phyloP scores from a whole-genome alignment of 768 basidiomycete species.

The Candolleomyces eurysporus region DNA sequence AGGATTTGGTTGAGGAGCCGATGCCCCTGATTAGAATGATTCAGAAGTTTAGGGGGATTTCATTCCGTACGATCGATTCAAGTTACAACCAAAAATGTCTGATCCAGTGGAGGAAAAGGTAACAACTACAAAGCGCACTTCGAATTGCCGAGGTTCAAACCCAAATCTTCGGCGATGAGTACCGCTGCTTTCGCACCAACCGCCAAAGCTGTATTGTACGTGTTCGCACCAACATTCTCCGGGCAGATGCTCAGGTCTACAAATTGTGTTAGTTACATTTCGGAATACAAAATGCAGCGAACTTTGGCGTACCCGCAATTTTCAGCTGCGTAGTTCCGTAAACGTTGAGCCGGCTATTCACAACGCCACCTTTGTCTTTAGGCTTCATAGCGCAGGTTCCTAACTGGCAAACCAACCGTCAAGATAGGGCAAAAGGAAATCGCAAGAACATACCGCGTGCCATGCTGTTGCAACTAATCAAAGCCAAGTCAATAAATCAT shows the following conservation, averaged over 20 bases:
- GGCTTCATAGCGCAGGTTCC: slow-evolving; percentile 73
- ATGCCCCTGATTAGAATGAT: too few relatives aligned
- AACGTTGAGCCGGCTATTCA: slow-evolving; percentile 60
- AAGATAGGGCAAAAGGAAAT: not conserved
- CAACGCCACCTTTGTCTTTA: slow-evolving; percentile 54
- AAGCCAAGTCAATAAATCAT: not conserved
- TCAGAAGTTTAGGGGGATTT: too few relatives aligned
- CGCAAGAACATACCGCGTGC: slow-evolving; percentile 37
- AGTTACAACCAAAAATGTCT: too few relatives aligned
- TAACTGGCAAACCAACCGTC: slow-evolving; percentile 30
- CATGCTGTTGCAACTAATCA: slow-evolving; percentile 38
- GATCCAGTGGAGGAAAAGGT: too few relatives aligned
- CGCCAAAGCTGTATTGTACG: slow-evolving; percentile 39
- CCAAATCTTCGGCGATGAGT: slow-evolving; percentile 55
- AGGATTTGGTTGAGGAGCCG: too few relatives aligned
- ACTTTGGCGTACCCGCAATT: slow-evolving; percentile 43
- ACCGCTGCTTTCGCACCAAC: slow-evolving; percentile 63
- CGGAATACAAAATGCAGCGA: not conserved
- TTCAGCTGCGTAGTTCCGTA: slow-evolving; percentile 59
- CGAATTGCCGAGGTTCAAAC: not conserved
- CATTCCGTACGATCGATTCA: too few relatives aligned
- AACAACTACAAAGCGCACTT: too few relatives aligned
- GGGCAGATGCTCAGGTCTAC: slow-evolving; percentile 40
- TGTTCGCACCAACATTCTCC: slow-evolving; percentile 39
- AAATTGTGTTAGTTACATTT: not conserved